Evolutionary conservation across 192 early-diverging fungal species (phyloP).

Genomic region (Backusella macrospora): DNA sequence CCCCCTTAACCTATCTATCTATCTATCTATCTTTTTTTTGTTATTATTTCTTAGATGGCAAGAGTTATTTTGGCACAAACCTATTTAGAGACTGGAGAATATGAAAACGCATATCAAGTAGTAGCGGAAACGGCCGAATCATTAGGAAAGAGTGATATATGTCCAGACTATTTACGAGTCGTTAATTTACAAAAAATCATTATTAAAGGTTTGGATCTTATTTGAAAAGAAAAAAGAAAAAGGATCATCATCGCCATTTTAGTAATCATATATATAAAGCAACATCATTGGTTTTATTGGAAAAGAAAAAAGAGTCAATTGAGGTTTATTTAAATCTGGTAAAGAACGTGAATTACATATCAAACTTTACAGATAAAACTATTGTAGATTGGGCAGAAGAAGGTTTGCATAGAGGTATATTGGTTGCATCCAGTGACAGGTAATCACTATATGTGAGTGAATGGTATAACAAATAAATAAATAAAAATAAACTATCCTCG

Average conservation of each 20-base stretch:
- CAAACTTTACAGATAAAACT: not conserved
- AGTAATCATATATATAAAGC: constrained; percentile 28
- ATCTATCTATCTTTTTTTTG: no score
- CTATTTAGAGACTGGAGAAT: constrained; percentile 55
- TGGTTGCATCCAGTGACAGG: constrained; percentile 51
- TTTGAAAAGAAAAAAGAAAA: not conserved
- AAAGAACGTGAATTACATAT: constrained; percentile 46
- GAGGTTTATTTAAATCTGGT: constrained; percentile 52
- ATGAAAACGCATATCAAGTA: constrained; percentile 45
- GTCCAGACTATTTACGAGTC: constrained; percentile 58
- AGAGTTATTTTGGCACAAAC: constrained; percentile 59
- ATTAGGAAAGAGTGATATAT: constrained; percentile 33
- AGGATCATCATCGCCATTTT: not conserved
- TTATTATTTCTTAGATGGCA: constrained; percentile 45
- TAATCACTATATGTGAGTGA: constrained; percentile 20
- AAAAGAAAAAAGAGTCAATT: constrained; percentile 47
- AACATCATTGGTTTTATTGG: constrained; percentile 48
- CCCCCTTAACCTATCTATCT: no score
- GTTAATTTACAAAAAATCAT: constrained; percentile 54
- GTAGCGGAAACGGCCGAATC: constrained; percentile 28
- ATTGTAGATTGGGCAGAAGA: constrained; percentile 68
- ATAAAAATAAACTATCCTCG: no score
- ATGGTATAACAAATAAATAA: not conserved
- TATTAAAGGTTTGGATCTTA: constrained; percentile 50
- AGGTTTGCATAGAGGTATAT: constrained; percentile 62